phyloP scores from a whole-genome alignment of 495 filamentous ascomycete genomes.

The Aspergillus steynii region DNA sequence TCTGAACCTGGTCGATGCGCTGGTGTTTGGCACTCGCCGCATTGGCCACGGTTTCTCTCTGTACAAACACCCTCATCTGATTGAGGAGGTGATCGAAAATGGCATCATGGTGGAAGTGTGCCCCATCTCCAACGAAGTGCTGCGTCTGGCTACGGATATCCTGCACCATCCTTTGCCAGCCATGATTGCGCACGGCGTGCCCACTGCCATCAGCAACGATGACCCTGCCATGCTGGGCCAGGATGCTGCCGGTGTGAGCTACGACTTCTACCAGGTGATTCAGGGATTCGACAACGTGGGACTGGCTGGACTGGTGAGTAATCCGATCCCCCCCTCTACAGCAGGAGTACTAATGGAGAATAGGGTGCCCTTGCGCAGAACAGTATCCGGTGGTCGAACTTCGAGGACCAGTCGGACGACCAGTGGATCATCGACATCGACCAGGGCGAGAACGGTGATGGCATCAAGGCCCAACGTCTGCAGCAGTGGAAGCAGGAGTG shows the following conservation, averaged over 20 bases:
- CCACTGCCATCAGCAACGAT: slow-evolving; percentile 25
- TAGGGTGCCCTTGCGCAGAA: slow-evolving; percentile 23
- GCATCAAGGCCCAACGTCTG: slow-evolving; percentile 17
- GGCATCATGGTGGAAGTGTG: slow-evolving; percentile 23
- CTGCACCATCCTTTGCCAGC: slow-evolving; percentile 23
- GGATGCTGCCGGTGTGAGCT: slow-evolving; percentile 18
- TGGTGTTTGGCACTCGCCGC: slow-evolving; percentile 21
- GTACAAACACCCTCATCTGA: slow-evolving; percentile 25
- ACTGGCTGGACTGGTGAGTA: slow-evolving; percentile 19
- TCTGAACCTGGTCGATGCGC: slow-evolving; percentile 22
- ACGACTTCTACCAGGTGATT: slow-evolving; percentile 24
- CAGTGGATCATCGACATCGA: slow-evolving; percentile 22
- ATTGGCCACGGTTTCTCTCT: slow-evolving; percentile 27
- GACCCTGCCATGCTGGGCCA: slow-evolving; percentile 25
- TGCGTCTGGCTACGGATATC: slow-evolving; percentile 20
- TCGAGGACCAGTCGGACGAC: slow-evolving; percentile 20
- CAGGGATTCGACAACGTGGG: slow-evolving; percentile 25
- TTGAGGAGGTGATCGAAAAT: slow-evolving; percentile 16
- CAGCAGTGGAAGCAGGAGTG: slow-evolving; percentile 19
- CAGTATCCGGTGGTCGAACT: slow-evolving; percentile 22
- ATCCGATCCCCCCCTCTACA: not conserved
- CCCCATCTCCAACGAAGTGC: slow-evolving; percentile 27
- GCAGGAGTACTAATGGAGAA: not conserved
- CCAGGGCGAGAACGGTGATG: slow-evolving; percentile 11
- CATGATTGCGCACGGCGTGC: slow-evolving; percentile 23